phyloP scores from a whole-genome alignment of 306 rosid species.

The Bauhinia variegata region DNA sequence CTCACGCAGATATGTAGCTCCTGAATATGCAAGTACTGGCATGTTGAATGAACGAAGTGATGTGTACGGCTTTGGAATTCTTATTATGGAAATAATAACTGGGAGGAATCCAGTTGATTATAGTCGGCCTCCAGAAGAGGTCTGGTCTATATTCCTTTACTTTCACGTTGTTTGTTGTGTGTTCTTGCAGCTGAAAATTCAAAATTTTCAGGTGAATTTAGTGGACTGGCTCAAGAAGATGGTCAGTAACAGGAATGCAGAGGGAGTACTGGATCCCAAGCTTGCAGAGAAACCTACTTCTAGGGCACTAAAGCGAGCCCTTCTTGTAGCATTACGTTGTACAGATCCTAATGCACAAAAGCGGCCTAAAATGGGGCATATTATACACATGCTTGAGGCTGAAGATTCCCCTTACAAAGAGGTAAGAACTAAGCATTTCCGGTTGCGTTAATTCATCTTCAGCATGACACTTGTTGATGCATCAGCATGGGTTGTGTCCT shows the following conservation, averaged over 20 bases:
- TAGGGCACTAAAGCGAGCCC: conserved; percentile 64
- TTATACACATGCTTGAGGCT: conserved; percentile 75
- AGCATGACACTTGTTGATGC: conserved; percentile 3
- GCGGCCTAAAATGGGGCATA: conserved; percentile 73
- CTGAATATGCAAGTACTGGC: conserved; percentile 77
- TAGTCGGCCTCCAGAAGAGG: conserved; percentile 65
- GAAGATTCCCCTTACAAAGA: conserved; percentile 63
- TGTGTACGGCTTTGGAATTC: conserved; percentile 68
- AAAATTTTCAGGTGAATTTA: conserved; percentile 55
- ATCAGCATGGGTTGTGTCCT: background rate
- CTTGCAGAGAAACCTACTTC: conserved; percentile 57
- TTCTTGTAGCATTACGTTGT: conserved; percentile 69
- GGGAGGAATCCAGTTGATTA: conserved; percentile 74
- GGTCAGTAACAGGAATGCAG: conserved; percentile 60
- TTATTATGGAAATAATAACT: conserved; percentile 64
- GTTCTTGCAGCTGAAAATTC: conserved; percentile 11
- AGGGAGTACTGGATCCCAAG: conserved; percentile 65
- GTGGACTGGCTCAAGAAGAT: conserved; percentile 75
- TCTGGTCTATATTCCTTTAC: conserved; percentile 19
- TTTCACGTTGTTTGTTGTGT: background rate
- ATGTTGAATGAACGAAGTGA: conserved; percentile 76
- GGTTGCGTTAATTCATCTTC: conserved; percentile 31
- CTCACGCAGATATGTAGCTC: conserved; percentile 64
- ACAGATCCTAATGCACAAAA: conserved; percentile 62
- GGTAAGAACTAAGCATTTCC: conserved; percentile 53